These are phyloP conservation scores for Solanum ossicruentum DNA, from an alignment of 257 asterid species.

Conservation along the genomic window DNA sequence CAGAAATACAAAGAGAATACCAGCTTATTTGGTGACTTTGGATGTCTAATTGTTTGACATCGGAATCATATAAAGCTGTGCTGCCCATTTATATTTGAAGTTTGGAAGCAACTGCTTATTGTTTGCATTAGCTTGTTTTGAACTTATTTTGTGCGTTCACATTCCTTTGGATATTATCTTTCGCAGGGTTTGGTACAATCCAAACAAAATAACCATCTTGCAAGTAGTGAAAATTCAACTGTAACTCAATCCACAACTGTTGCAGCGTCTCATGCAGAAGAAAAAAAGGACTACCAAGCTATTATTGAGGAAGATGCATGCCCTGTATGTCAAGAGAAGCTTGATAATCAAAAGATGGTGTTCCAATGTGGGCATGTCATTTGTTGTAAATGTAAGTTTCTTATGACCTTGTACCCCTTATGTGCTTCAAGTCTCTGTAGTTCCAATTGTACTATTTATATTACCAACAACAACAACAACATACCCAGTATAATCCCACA, in stretches of 20 bases:
- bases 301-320: slow-evolving; percentile 43
- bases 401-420: background rate
- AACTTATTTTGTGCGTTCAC: background rate
- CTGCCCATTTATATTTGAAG: background rate
- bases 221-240: slow-evolving; percentile 21
- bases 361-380: slow-evolving; percentile 93
- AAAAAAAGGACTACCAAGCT: slow-evolving; percentile 14
- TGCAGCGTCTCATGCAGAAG: slow-evolving; percentile 10
- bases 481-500: no score
- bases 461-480: no score
- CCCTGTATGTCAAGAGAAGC: slow-evolving; percentile 94
- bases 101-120: background rate
- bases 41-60: background rate
- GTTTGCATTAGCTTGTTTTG: background rate
- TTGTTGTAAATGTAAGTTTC: slow-evolving; percentile 83
- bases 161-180: slow-evolving; percentile 4
- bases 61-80: background rate
- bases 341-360: slow-evolving; percentile 81
- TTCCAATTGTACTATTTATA: background rate
- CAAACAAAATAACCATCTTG: slow-evolving; percentile 30
- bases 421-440: background rate
- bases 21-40: background rate
- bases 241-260: slow-evolving; percentile 15
- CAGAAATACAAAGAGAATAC: background rate
- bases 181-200: slow-evolving; percentile 78